Evolutionary conservation across 2,329 filamentous ascomycete species (phyloP).

Genomic region (Beauveria bassiana): DNA sequence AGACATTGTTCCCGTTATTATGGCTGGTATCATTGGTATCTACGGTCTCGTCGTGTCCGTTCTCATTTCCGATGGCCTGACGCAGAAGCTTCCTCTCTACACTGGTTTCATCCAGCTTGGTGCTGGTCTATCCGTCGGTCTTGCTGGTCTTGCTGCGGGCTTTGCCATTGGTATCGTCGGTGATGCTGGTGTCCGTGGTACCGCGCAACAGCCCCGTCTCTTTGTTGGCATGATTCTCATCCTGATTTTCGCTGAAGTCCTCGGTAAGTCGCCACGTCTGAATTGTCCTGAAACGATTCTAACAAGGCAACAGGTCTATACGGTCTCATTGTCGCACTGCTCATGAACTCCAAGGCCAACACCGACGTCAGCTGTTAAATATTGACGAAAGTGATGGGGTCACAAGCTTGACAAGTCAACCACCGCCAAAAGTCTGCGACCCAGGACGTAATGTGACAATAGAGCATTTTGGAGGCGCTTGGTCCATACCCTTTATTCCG

Average conservation of each 20-base stretch:
- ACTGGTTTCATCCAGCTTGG: constrained; percentile 81
- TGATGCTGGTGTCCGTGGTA: constrained; percentile 82
- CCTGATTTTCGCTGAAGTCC: constrained; percentile 98
- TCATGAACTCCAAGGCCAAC: constrained; percentile 95
- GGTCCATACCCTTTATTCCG: neutral
- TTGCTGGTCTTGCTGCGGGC: constrained; percentile 75
- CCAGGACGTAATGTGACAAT: constrained; percentile 2
- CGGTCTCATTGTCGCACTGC: constrained; percentile 93
- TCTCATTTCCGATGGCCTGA: constrained; percentile 72
- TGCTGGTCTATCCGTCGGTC: constrained; percentile 73
- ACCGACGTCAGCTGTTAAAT: constrained; percentile 55
- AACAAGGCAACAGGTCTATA: constrained; percentile 67
- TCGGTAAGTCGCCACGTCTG: constrained; percentile 57
- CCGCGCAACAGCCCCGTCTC: constrained; percentile 73
- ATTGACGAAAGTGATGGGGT: constrained; percentile 16
- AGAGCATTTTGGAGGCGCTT: constrained; percentile 5
- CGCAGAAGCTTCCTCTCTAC: constrained; percentile 65
- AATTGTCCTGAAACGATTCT: neutral
- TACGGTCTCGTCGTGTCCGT: constrained; percentile 88
- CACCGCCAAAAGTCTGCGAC: neutral
- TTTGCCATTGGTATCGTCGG: constrained; percentile 85
- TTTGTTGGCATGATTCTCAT: constrained; percentile 98
- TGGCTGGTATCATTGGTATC: constrained; percentile 99
- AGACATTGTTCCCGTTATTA: constrained; percentile 99
- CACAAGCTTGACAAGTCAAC: constrained; percentile 29